Conservation (phyloP, 1,284 basidiomycete genomes). For the Trichosporon sp. region DNA sequence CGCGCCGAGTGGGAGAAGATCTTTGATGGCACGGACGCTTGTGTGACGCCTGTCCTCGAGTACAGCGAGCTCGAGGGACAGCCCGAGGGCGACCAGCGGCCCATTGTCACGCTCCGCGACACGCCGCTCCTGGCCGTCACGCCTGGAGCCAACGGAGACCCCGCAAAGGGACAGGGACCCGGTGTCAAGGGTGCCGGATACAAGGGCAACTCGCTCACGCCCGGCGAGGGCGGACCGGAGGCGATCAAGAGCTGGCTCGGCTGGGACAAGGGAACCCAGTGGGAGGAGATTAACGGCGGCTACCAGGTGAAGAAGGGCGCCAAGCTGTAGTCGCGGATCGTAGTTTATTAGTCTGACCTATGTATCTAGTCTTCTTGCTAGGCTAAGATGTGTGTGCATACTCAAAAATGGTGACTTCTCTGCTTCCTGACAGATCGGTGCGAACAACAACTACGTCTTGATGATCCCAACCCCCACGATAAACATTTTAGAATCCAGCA, state of each 20-base stretch:
- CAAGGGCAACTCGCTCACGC: background rate
- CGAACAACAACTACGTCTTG: background rate
- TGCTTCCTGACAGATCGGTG: background rate
- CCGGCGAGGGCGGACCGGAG: background rate
- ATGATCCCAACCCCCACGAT: background rate
- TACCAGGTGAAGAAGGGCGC: slow-evolving; percentile 15
- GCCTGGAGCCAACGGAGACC: background rate
- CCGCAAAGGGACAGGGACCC: slow-evolving; percentile 10
- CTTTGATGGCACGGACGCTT: slow-evolving; percentile 31
- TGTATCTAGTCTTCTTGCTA: background rate
- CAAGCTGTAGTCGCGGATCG: background rate
- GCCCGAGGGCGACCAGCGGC: slow-evolving; percentile 18
- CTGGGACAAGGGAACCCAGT: slow-evolving; percentile 13
- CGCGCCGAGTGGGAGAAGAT: slow-evolving; percentile 28
- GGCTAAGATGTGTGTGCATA: slow-evolving; percentile 18
- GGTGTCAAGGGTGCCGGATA: slow-evolving; percentile 1
- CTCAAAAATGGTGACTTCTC: background rate
- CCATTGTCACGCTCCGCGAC: slow-evolving; percentile 14
- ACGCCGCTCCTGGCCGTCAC: slow-evolving; percentile 9
- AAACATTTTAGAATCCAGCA: slow-evolving; percentile 28
- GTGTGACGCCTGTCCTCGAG: slow-evolving; percentile 26
- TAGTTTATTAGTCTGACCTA: background rate
- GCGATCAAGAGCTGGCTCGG: slow-evolving; percentile 10
- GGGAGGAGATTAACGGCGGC: slow-evolving; percentile 7
- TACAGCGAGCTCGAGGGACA: slow-evolving; percentile 1